Evolutionary conservation across 1,139 yeast genomes (phyloP), one percentile per base, ranked within the genome.

Genomic region (Suhomyces guaymorum): DNA sequence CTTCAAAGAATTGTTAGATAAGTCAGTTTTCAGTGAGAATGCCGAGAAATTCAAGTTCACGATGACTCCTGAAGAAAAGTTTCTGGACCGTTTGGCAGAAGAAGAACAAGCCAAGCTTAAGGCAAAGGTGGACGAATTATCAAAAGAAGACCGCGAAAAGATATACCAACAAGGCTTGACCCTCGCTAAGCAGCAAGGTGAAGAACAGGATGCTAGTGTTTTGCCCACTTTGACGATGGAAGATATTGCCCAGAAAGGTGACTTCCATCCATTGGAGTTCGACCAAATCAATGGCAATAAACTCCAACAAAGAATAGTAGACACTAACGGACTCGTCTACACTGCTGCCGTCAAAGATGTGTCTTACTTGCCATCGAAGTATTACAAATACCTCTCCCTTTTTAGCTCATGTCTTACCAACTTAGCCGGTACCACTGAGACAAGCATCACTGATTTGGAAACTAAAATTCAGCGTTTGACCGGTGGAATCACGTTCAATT

Each of bases 391-490:
- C 48, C 60, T 94, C 44, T 87, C 96, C 0, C 59, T 94, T 30
- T 92, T 86, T 60, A 69, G 84, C 8, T 83, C 82, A 16, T 85
- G 96, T 34, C 69, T 90, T 44, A 84, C 95, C 3, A 87, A 83
- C 52, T 70, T 92, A 44, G 75, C 75, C 0, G 99, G 99, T 11
- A 90, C 98, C 0, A 55, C 64, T 4, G 54, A 61, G 6, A 80
- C 82, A 38, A 59, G 83, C 1, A 86, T 87, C 73, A 85, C 89
- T 13, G 84, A 81, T 28, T 73, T 92, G 42, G 98, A 92, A 55
- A 89, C 92, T 43, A 79, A 80, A 35, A 89, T 94, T 44, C 87
- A 83, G 52, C 69, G 82, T 33, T 71, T 75, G 41, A 89, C 98
- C 1, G 98, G 98, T 15, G 97, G 97, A 0, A 60, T 92, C 13